Evolutionary conservation across 768 basidiomycete genomes (phyloP).

Genomic region (Dentipellis fragilis): DNA sequence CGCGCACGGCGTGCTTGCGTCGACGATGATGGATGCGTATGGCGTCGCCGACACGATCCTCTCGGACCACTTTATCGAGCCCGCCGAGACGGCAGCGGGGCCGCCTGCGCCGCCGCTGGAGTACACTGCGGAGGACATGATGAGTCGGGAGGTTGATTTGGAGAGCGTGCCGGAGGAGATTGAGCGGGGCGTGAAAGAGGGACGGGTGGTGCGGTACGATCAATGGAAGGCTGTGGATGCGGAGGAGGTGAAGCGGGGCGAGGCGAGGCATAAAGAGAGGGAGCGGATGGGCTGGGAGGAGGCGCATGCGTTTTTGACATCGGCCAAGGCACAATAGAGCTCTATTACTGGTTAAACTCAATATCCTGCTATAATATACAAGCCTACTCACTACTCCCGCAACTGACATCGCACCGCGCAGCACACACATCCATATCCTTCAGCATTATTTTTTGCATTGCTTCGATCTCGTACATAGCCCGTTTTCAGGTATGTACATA

Average conservation of each 20-base stretch:
- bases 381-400: too few relatives aligned
- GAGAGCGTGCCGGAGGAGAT: conserved; percentile 43
- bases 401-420: too few relatives aligned
- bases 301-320: conserved; percentile 25
- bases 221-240: conserved; percentile 70
- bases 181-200: conserved; percentile 27
- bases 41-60: conserved; percentile 64
- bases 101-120: background rate
- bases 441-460: too few relatives aligned
- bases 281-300: conserved; percentile 70
- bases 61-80: conserved; percentile 35
- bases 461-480: too few relatives aligned
- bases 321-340: too few relatives aligned
- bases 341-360: too few relatives aligned
- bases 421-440: too few relatives aligned
- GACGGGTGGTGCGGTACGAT: conserved; percentile 46
- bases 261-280: conserved; percentile 51
- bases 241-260: conserved; percentile 60
- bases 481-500: too few relatives aligned
- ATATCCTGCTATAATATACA: too few relatives aligned
- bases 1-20: conserved; percentile 83
- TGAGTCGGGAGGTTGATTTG: conserved; percentile 24
- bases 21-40: conserved; percentile 91
- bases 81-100: conserved; percentile 1
- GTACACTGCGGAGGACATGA: conserved; percentile 9